phyloP scores from a whole-genome alignment of 2,329 filamentous ascomycete species.

The Scolecobasidium constrictum region DNA sequence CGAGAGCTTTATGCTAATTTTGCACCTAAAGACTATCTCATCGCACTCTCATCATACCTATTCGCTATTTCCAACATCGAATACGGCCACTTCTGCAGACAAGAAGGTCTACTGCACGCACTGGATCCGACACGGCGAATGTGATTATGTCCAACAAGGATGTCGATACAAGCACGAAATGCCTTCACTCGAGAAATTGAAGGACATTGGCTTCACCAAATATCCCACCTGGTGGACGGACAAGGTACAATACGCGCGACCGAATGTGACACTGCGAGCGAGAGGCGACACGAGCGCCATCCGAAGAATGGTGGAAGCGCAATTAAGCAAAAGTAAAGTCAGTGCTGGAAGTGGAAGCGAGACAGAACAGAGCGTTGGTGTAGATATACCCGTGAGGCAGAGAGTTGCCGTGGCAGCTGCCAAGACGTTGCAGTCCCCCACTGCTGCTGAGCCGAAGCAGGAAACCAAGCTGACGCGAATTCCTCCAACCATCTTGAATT shows the following conservation, averaged over 20 bases:
- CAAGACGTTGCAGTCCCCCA: not conserved
- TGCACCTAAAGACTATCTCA: too few species aligned
- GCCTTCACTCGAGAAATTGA: conserved; percentile 60
- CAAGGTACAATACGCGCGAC: conserved; percentile 18
- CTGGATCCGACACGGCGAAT: conserved; percentile 79
- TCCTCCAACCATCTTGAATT: too few species aligned
- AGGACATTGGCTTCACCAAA: conserved; percentile 54
- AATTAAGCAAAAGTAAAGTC: not conserved
- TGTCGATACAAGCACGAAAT: conserved; percentile 89
- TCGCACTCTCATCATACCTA: not conserved
- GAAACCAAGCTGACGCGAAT: too few species aligned
- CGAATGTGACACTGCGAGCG: not conserved
- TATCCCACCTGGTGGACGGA: conserved; percentile 48
- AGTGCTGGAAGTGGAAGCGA: not conserved
- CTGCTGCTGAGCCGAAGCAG: too few species aligned
- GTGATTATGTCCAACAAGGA: conserved; percentile 74
- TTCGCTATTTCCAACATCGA: not conserved
- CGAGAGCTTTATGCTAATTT: too few species aligned
- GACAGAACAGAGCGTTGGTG: not conserved
- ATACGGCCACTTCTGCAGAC: not conserved
- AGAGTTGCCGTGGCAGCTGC: too few species aligned
- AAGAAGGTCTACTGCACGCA: conserved; percentile 74
- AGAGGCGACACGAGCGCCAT: not conserved
- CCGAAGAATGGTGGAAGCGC: not conserved
- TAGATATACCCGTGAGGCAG: not conserved